Conservation (phyloP, 805 yeast genomes). For the Ogataea thermomethanolica region DNA sequence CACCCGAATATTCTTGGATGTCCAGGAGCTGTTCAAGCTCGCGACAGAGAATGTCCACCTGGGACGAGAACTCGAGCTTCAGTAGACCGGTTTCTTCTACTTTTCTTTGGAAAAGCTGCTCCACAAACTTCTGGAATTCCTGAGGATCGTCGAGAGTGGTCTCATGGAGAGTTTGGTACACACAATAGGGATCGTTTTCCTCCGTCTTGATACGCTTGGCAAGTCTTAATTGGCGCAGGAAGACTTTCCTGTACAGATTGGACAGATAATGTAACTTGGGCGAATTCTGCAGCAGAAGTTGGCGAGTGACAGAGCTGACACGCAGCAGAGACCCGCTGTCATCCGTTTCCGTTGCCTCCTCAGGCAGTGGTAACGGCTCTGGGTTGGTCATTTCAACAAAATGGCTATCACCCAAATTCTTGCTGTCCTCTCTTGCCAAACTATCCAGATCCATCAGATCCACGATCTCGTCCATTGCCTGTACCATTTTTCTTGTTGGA, state of each 20-base stretch:
- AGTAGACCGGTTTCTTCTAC: too few species aligned
- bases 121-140: background rate
- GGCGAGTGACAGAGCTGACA: conserved; percentile 15
- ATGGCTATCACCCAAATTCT: conserved; percentile 8
- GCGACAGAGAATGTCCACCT: background rate
- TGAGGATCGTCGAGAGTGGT: background rate
- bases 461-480: conserved; percentile 42
- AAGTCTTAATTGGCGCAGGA: background rate
- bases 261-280: conserved; percentile 20
- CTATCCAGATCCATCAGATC: conserved; percentile 41
- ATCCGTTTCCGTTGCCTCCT: conserved; percentile 3
- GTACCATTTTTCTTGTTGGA: conserved; percentile 39
- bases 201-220: background rate
- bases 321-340: background rate
- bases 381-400: conserved; percentile 23
- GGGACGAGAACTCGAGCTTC: background rate
- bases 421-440: conserved; percentile 21
- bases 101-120: background rate
- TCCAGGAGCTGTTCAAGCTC: conserved; percentile 7
- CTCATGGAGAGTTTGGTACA: conserved; percentile 2
- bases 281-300: conserved; percentile 20
- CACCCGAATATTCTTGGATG: conserved; percentile 1
- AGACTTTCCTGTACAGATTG: conserved; percentile 2
- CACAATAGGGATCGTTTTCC: background rate
- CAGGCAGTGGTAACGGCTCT: conserved; percentile 16